Percentiles rank a stretch among this genome's conserved stretches.
Evolutionary conservation across 805 yeast species (phyloP).

Genomic region (Teunomyces panamensis): DNA sequence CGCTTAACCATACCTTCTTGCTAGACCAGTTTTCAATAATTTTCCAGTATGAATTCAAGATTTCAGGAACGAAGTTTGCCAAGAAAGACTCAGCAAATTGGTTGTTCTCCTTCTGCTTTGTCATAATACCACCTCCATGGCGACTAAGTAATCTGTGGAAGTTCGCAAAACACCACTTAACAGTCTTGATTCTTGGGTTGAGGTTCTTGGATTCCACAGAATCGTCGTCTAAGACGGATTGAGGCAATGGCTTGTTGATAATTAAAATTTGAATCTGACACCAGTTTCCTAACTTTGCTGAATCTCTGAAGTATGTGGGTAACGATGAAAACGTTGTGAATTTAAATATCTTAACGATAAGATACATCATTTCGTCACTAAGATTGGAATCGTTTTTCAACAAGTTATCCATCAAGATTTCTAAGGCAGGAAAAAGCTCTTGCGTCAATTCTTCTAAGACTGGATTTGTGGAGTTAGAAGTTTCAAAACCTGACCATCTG

Average conservation of each 20-base stretch:
- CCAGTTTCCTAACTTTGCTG: conserved; percentile 39
- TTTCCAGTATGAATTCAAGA: conserved; percentile 41
- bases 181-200: conserved; percentile 43
- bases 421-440: conserved; percentile 37
- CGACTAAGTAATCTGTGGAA: conserved; percentile 39
- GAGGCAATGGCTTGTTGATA: conserved; percentile 39
- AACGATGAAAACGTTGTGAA: conserved; percentile 36
- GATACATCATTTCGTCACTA: conserved; percentile 36
- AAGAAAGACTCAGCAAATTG: conserved; percentile 33
- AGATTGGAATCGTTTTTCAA: conserved; percentile 18
- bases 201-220: conserved; percentile 24
- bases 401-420: conserved; percentile 26
- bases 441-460: conserved; percentile 37
- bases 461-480: conserved; percentile 28
- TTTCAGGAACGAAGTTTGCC: conserved; percentile 40
- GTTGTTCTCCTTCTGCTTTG: conserved; percentile 24
- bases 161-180: conserved; percentile 46
- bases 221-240: conserved; percentile 30
- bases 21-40: conserved; percentile 42
- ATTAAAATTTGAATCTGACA: conserved; percentile 37
- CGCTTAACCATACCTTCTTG: conserved; percentile 38
- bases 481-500: conserved; percentile 47
- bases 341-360: conserved; percentile 40
- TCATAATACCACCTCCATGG: conserved; percentile 43
- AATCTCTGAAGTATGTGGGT: conserved; percentile 36